Percentiles rank a stretch among this genome's conserved stretches.
Conservation (phyloP, 257 asterid species). For the Solanum bulbocastanum region DNA sequence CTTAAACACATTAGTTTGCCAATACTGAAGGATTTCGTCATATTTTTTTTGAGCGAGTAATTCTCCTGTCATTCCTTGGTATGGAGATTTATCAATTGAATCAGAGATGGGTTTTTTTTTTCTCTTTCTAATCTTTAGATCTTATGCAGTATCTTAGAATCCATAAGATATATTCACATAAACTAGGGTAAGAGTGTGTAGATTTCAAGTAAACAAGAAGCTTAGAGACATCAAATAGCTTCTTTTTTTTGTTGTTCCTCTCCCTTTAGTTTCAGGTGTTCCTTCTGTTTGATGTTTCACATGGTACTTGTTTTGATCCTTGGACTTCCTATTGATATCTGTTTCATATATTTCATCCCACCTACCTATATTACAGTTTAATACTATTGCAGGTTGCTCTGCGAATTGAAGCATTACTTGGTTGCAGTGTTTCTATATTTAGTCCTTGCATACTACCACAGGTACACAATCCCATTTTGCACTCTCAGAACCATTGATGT, state of each 20-base stretch:
- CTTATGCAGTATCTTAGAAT: not conserved
- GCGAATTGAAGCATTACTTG: conserved; percentile 55
- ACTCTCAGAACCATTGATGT: not conserved
- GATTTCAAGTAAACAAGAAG: not conserved
- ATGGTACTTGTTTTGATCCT: not conserved
- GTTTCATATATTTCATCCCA: not conserved
- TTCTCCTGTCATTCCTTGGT: not conserved
- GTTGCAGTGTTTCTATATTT: conserved; percentile 39
- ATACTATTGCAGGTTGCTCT: conserved; percentile 46
- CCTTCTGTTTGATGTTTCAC: not conserved
- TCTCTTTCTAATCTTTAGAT: not conserved
- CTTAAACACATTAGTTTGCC: not conserved
- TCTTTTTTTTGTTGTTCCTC: not conserved
- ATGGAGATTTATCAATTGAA: not conserved
- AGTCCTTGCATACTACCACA: conserved; percentile 48
- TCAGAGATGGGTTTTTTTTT: not conserved
- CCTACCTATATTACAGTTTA: not conserved
- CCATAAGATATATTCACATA: not conserved
- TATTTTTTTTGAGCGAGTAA: not conserved
- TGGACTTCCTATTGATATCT: not conserved
- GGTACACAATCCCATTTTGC: conserved; percentile 20
- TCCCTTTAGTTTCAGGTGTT: not conserved
- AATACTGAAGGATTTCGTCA: not conserved
- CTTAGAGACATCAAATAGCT: not conserved
- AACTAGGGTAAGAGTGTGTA: not conserved